Percentiles rank a stretch among this genome's conserved stretches.
These are phyloP conservation scores for Pelargonium nanum DNA, from an alignment of 345 rosid species.

Conservation along the genomic window DNA sequence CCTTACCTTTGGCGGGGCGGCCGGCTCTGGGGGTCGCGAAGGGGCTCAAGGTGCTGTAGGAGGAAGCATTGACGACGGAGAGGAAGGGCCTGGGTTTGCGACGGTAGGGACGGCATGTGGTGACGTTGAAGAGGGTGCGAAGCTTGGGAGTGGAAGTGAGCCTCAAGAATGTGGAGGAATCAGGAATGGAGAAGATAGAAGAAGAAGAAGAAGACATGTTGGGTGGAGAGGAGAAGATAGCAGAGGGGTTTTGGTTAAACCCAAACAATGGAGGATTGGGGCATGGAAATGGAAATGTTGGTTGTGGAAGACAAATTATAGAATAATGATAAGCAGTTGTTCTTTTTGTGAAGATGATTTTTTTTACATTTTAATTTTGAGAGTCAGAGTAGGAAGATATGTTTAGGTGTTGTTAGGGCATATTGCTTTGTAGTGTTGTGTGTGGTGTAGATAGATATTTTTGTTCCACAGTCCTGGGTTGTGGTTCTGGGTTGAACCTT, in stretches of 20 bases:
- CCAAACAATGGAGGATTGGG: neutral
- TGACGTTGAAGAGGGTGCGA: slow-evolving; percentile 8
- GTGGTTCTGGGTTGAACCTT: no score
- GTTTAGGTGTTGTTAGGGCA: no score
- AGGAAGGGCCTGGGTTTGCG: slow-evolving; percentile 11
- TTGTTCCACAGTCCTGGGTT: no score
- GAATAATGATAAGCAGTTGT: neutral
- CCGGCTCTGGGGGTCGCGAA: slow-evolving; percentile 22
- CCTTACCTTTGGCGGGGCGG: slow-evolving; percentile 25
- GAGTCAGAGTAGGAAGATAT: no score
- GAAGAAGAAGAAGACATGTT: neutral
- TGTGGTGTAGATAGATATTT: no score
- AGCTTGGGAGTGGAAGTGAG: neutral
- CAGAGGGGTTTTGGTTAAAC: neutral
- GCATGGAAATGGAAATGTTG: neutral
- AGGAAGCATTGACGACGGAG: slow-evolving; percentile 24
- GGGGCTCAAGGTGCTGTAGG: no score
- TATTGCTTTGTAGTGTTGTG: no score
- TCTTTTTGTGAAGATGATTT: no score
- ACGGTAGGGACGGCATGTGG: slow-evolving; percentile 15
- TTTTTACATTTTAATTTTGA: no score
- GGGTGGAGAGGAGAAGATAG: neutral
- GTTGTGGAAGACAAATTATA: no score
- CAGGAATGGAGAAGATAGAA: slow-evolving; percentile 22
- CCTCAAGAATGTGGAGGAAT: slow-evolving; percentile 16